Evolutionary conservation across 2,329 filamentous ascomycete genomes (phyloP).

Genomic region (Beauveria caledonica): DNA sequence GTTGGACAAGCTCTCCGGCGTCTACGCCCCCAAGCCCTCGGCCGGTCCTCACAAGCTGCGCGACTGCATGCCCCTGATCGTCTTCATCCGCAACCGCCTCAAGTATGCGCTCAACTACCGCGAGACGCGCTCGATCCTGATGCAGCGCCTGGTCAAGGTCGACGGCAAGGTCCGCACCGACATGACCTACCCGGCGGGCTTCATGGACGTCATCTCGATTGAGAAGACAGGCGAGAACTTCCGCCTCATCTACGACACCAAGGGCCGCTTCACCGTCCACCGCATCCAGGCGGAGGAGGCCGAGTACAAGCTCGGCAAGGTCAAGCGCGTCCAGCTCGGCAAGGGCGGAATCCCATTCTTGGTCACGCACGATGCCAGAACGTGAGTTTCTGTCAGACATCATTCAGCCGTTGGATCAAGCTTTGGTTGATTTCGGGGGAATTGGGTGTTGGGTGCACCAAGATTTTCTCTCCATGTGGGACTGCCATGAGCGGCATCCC

Average conservation of each 20-base stretch:
- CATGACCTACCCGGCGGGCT: slow-evolving; percentile 91
- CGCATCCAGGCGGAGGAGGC: slow-evolving; percentile 98
- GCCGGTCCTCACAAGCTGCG: slow-evolving; percentile 97
- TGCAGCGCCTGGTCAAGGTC: slow-evolving; percentile 99
- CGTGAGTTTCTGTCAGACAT: slow-evolving; percentile 95
- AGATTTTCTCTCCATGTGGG: not conserved
- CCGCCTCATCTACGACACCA: slow-evolving; percentile 99
- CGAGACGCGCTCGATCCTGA: slow-evolving; percentile 95
- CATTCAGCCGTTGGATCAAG: slow-evolving; percentile 99
- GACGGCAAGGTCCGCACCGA: slow-evolving; percentile 99
- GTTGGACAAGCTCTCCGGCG: slow-evolving; percentile 97
- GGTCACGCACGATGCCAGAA: slow-evolving; percentile 99
- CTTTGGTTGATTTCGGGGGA: slow-evolving; percentile 62
- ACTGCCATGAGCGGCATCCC: not conserved
- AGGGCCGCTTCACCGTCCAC: slow-evolving; percentile 99
- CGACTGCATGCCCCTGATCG: slow-evolving; percentile 96
- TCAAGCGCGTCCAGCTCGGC: slow-evolving; percentile 99
- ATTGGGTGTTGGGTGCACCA: not conserved
- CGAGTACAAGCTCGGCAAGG: slow-evolving; percentile 99
- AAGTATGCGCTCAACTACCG: slow-evolving; percentile 99
- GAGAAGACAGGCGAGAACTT: slow-evolving; percentile 99
- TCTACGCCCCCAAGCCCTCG: slow-evolving; percentile 63
- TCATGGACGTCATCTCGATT: slow-evolving; percentile 99
- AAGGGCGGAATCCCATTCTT: slow-evolving; percentile 99
- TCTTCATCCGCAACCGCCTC: slow-evolving; percentile 94